Percentiles rank a stretch among this genome's conserved stretches.
phyloP scores from a whole-genome alignment of 805 yeast species.

The Saturnispora kantuleensis region DNA sequence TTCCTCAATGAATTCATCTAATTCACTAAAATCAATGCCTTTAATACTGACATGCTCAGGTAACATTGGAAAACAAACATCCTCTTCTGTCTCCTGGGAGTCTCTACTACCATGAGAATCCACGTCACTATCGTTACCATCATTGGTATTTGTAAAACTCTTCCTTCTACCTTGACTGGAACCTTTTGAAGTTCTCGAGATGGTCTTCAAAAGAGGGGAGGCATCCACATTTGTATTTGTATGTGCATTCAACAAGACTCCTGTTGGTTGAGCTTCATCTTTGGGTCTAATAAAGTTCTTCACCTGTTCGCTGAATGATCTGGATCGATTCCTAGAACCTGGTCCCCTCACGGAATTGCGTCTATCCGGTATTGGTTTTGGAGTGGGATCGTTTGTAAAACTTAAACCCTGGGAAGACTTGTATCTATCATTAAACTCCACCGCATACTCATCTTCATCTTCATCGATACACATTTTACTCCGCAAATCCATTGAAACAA shows the following conservation, averaged over 20 bases:
- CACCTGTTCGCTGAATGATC: slow-evolving; percentile 36
- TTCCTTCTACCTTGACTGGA: slow-evolving; percentile 25
- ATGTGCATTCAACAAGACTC: slow-evolving; percentile 3
- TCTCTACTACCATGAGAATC: slow-evolving; percentile 68
- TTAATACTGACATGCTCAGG: slow-evolving; percentile 49
- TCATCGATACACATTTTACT: slow-evolving; percentile 23
- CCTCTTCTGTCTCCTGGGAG: slow-evolving; percentile 90
- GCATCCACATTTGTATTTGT: slow-evolving; percentile 2
- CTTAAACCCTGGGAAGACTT: slow-evolving; percentile 5
- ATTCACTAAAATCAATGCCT: slow-evolving; percentile 86
- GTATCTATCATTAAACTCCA: slow-evolving; percentile 18
- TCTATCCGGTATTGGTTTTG: slow-evolving; percentile 9
- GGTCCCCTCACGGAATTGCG: slow-evolving; percentile 8
- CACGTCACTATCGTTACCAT: slow-evolving; percentile 47
- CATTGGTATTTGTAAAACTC: slow-evolving; percentile 4
- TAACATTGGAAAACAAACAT: slow-evolving; percentile 92
- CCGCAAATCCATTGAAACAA: slow-evolving; percentile 23
- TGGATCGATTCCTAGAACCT: slow-evolving; percentile 21
- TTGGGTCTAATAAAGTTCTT: slow-evolving; percentile 28
- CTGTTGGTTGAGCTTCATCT: slow-evolving; percentile 18
- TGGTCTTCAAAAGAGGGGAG: slow-evolving; percentile 10
- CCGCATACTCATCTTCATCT: slow-evolving; percentile 22
- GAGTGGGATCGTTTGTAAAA: slow-evolving; percentile 11
- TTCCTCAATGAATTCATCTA: slow-evolving; percentile 68
- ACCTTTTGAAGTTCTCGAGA: slow-evolving; percentile 14